Base-by-base conservation (phyloP, 345 rosid species). In the Melaleuca alternifolia region DNA sequence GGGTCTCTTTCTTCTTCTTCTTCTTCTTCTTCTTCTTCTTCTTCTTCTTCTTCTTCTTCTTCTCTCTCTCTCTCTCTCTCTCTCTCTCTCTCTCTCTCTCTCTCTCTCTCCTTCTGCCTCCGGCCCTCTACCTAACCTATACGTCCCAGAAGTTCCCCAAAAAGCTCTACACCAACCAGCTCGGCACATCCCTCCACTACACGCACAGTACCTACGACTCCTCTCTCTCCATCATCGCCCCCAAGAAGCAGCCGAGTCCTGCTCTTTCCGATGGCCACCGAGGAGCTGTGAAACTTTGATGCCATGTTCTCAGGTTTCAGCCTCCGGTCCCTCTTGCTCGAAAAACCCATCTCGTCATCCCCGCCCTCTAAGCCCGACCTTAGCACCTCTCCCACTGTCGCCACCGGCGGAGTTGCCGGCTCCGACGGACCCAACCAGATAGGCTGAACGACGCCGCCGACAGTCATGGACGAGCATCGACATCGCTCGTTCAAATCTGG, bases 191-290 rank as follows among this genome's bases (percentile, higher is more conserved):
- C 90, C 94, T 96, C 97, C 97, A 91, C 90, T 93, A 85, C 90
- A 89, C 95, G 85, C 93, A 93, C 87, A 88, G 92, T 85, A 52
- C 94, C 30, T n/a, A 95, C 30, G 91, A 93, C 92, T 93, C 97
- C 18, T 94, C 98, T 12, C 95, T 96, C 86, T 92, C 96, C 56
- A 71, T 95, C 57, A 94, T 96, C 30, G 93, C 93, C 95, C 26
- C 92, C 54, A 61, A 61, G 41, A 37, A 1, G 91, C 93, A 0
- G 24, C 92, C 20, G 61, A 61, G 4, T 0, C 95, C 65, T 61
- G 75, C 13, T 61, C 37, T 61, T 37, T 61, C 37, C 9, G 24
- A 14, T 61, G 37, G 71, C 37, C 71, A 59, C 30, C 18, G 2
- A n/a, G 37, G 71, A 59, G 30, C 71, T 24, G 71, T 61, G 37